Evolutionary conservation across 73 alveolate genomes (phyloP), one percentile per base, ranked within the genome.

Genomic region (Symbiodinium pilosum): DNA sequence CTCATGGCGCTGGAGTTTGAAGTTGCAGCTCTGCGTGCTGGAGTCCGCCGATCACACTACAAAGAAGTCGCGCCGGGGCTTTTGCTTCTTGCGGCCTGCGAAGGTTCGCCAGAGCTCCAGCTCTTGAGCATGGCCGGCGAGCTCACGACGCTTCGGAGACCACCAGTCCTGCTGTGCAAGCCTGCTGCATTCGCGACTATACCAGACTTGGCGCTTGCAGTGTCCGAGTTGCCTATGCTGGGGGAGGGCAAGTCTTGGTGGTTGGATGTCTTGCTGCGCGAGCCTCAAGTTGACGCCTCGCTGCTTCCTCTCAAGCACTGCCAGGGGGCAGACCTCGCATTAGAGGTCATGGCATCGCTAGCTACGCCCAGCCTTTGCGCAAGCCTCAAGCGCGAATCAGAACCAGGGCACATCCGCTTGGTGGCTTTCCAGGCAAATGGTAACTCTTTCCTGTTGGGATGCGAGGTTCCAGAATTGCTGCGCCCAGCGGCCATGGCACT

Each of bases 1-100:
- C 54, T 91, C 39, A 91, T 91, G 97, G 81, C 81, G 18, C 28
- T 91, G 97, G 97, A 91, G 43, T 91, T 91, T 43, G 54, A 71
- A 2, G 34, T 44, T 71, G 97, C 97, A 1, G 97, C 97, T 4
- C 24, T 11, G 41, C 52, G 36, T 7, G 41, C 81, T 11, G 97
- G 97, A 42, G 88, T 68, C 1, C 24, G 36, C 4, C 93, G 5
- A 26, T 32, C 94, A 24, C 0, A 9, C 47, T 34, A 24, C 42
- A 44, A 43, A 38, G 95, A 88, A 30, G 39, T 88, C 1, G 95
- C 95, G 4, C 69, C 51, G 2, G 95, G 95, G 18, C 41, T 88
- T 43, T 40, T 88, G 44, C 73, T 44, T 28, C 86, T 88, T 7
- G 34, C 24, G 43, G 44, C 42, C 26, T 18, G n/a, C 20, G 77